phyloP scores from a whole-genome alignment of 1,139 yeast species.

The Taiozyma sp. region DNA sequence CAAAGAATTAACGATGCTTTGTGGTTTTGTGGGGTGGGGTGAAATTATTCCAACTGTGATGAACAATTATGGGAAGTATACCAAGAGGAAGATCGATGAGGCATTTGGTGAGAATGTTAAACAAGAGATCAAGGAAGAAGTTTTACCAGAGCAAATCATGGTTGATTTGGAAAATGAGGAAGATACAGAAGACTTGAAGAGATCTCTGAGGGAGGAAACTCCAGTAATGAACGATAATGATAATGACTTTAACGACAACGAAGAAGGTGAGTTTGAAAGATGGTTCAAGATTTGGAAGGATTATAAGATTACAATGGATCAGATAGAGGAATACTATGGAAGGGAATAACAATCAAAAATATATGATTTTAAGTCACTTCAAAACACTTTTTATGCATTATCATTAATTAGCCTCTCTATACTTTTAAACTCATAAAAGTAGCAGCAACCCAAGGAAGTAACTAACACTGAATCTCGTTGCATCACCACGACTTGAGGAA shows the following conservation, averaged over 20 bases:
- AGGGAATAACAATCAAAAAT: background rate
- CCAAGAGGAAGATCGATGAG: background rate
- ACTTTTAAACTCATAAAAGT: background rate
- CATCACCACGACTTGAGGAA: background rate
- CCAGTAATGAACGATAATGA: background rate
- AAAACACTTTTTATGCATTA: too few species aligned
- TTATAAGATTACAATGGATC: background rate
- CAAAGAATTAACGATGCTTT: constrained; percentile 67
- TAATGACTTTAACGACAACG: background rate
- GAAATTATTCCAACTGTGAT: constrained; percentile 81
- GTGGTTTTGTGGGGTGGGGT: constrained; percentile 43
- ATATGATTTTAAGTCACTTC: background rate
- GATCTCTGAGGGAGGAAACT: background rate
- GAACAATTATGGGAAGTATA: constrained; percentile 33
- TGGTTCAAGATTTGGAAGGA: constrained; percentile 46
- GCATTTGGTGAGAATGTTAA: constrained; percentile 1
- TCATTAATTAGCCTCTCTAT: background rate
- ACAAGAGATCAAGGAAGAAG: background rate
- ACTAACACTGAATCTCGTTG: background rate
- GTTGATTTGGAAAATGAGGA: background rate
- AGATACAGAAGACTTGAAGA: background rate
- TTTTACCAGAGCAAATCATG: background rate
- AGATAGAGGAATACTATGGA: background rate
- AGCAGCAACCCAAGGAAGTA: background rate
- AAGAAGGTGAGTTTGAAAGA: constrained; percentile 12